Evolutionary conservation across 2,329 filamentous ascomycete genomes (phyloP), one percentile per base, ranked within the genome.

Genomic region (Nothopassalora personata): DNA sequence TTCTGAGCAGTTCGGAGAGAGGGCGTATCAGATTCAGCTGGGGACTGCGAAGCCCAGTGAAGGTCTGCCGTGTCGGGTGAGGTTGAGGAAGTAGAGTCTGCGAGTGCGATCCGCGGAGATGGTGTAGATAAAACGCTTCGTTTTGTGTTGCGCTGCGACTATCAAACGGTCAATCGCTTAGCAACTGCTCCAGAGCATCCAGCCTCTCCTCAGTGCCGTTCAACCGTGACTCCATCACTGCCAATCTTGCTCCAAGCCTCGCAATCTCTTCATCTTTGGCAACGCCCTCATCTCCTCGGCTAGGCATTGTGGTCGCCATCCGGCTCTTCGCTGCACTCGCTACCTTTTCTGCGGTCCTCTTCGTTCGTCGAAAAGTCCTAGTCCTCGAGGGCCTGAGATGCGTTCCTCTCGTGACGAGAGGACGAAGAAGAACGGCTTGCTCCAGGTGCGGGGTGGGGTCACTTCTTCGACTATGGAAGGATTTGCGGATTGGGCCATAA

Each of bases 41-140:
- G 70, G 68, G 9, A 72, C 68, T 43, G 71, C 71, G 48, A 73
- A 72, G 60, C 71, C 71, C 8, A 63, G 67, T 28, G 71, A 72
- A 48, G 71, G 71, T 0, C 68, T 73, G 70, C 71, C 71, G 19
- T 69, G 68, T 61, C 60, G 71, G 30, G 52, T 72, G 49, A 66
- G 54, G 30, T n/a, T 66, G 56, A 64, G 47, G 33, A 33, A 54
- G 4, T 8, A 34, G 31, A 23, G 23, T 23, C 23, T 23, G 23
- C 23, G 23, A 23, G 23, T 23, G 23, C 3, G 23, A 23, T 23
- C 23, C 1, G 23, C 23, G 23, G 23, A 23, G 23, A 23, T 23
- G 23, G 23, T 23, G 23, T 23, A 23, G 23, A 23, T 23, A 23
- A 23, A 23, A 23, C 1, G 23, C 23, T 1, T 23, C 23, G 23